Percentiles rank a stretch among this genome's conserved stretches.
Evolutionary conservation across 805 yeast species (phyloP).

Genomic region (Pichia thaimueangensis): DNA sequence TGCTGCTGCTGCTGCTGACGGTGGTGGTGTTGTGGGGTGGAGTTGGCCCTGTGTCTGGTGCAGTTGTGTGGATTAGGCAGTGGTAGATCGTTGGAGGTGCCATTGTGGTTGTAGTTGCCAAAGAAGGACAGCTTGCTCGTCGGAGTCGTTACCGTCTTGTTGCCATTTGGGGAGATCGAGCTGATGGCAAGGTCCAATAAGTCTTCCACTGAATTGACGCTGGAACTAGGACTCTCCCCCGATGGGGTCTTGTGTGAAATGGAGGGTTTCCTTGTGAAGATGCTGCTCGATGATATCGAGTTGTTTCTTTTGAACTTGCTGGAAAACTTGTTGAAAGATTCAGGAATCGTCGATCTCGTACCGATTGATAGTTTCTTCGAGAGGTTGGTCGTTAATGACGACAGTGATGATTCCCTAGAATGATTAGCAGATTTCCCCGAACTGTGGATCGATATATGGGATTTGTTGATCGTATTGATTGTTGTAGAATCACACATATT

Average conservation of each 20-base stretch:
- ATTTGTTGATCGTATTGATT: too few relatives aligned
- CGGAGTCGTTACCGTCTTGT: neutral
- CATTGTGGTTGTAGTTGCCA: neutral
- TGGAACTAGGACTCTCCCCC: neutral
- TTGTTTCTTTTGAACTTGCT: conserved; percentile 7
- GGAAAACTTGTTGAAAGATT: conserved; percentile 6
- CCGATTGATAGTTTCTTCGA: neutral
- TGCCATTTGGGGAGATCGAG: neutral
- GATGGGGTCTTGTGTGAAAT: neutral
- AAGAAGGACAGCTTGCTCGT: neutral
- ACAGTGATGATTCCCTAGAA: conserved; percentile 4
- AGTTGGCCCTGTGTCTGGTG: conserved; percentile 4
- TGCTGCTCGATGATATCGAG: conserved; percentile 1
- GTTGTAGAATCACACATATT: too few relatives aligned
- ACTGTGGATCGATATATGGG: too few relatives aligned
- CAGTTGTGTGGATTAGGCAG: too few relatives aligned
- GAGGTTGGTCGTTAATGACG: neutral
- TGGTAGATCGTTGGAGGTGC: too few relatives aligned
- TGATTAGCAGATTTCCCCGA: too few relatives aligned
- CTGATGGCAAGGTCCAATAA: neutral
- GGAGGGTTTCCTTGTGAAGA: conserved; percentile 7
- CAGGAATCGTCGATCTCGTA: conserved; percentile 1
- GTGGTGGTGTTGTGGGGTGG: conserved; percentile 1
- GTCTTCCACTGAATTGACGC: neutral
- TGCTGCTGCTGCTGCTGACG: neutral